phyloP scores from a whole-genome alignment of 2,329 filamentous ascomycete species.

The Arthrobotrys megalospora region DNA sequence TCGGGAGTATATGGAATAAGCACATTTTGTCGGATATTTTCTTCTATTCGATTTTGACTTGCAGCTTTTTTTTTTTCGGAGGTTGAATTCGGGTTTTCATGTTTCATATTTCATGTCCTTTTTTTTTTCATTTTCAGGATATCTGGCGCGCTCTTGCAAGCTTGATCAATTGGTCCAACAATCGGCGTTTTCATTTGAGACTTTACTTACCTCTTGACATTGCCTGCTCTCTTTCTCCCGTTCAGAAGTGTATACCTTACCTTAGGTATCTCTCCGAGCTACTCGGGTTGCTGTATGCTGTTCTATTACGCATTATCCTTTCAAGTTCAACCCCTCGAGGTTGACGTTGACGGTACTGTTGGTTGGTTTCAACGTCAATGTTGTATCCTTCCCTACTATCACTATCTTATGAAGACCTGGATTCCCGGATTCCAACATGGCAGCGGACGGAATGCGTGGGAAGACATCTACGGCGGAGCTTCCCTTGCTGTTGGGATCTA shows the following conservation, averaged over 20 bases:
- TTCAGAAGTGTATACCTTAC: slow-evolving; percentile 12
- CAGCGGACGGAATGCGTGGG: too few relatives aligned
- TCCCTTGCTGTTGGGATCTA: slow-evolving; percentile 18
- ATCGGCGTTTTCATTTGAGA: slow-evolving; percentile 25
- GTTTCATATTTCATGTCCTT: neutral
- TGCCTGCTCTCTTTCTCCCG: neutral
- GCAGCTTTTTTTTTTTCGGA: slow-evolving; percentile 22
- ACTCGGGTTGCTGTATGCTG: neutral
- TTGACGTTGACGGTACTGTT: neutral
- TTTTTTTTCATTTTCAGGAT: slow-evolving; percentile 7
- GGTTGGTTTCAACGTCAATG: neutral
- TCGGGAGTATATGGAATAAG: slow-evolving; percentile 44
- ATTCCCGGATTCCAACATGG: neutral
- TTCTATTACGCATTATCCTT: slow-evolving; percentile 11
- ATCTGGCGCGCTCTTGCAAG: slow-evolving; percentile 29
- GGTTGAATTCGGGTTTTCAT: slow-evolving; percentile 9
- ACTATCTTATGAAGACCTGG: neutral
- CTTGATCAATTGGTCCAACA: slow-evolving; percentile 39
- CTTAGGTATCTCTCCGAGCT: neutral
- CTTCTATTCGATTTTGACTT: slow-evolving; percentile 25
- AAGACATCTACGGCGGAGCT: slow-evolving; percentile 7
- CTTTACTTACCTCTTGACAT: slow-evolving; percentile 6
- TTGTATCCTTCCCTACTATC: neutral
- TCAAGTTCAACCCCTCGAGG: slow-evolving; percentile 1
- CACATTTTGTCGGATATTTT: slow-evolving; percentile 32